These are phyloP conservation scores for Gossypium schwendimanii DNA, from an alignment of 441 rosid genomes.

Conservation along the genomic window DNA sequence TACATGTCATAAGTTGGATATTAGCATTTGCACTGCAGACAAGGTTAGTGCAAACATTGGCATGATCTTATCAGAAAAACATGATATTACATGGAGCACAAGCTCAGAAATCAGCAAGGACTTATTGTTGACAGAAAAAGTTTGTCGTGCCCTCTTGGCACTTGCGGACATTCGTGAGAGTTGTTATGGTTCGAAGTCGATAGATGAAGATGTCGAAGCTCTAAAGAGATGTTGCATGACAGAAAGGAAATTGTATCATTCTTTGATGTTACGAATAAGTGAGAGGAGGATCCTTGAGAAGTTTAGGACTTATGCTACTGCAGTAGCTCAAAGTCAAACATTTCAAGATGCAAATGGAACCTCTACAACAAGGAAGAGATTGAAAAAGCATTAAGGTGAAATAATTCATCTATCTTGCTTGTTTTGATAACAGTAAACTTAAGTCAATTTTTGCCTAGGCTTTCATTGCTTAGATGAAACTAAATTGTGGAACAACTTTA, in stretches of 20 bases:
- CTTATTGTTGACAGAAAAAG: conserved; percentile 49
- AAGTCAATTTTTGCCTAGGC: not conserved
- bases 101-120: conserved; percentile 33
- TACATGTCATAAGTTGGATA: conserved; percentile 39
- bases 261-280: conserved; percentile 49
- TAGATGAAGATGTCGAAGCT: conserved; percentile 46
- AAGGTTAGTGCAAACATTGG: conserved; percentile 20
- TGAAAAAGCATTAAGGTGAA: conserved; percentile 16
- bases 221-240: conserved; percentile 28
- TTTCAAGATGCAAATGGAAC: conserved; percentile 8
- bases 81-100: conserved; percentile 20
- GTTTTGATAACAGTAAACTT: not conserved
- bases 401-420: not conserved
- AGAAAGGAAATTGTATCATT: conserved; percentile 62
- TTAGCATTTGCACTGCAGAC: conserved; percentile 31
- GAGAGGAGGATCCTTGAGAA: conserved; percentile 72
- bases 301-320: conserved; percentile 41
- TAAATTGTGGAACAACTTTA: not conserved
- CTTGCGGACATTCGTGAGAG: conserved; percentile 64
- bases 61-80: conserved; percentile 30
- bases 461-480: not conserved
- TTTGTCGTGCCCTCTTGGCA: conserved; percentile 50
- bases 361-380: conserved; percentile 22
- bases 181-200: conserved; percentile 40
- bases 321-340: conserved; percentile 6